A percentile compares a stretch with the other conserved stretches of the same genome.
These are phyloP conservation scores for Triticum aestivum DNA, from an alignment of 176 grass and related monocot species.

Conservation along the genomic window DNA sequence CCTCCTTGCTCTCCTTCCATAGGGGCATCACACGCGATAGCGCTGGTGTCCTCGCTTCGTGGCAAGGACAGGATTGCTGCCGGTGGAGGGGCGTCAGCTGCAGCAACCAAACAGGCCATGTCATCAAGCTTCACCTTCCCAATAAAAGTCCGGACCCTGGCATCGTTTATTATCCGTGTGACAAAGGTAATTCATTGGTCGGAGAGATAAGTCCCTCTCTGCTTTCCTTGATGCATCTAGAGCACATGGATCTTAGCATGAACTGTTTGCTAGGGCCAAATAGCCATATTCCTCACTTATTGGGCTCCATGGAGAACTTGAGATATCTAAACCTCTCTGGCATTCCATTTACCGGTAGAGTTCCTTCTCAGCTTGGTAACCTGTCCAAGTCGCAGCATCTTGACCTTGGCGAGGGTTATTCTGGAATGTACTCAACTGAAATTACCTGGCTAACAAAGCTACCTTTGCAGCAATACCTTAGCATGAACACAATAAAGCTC, in stretches of 20 bases:
- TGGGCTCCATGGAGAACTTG: constrained; percentile 2
- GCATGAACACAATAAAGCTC: neutral
- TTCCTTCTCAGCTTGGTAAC: constrained; percentile 42
- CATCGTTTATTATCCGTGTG: accelerated
- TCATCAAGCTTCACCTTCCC: constrained; percentile 14
- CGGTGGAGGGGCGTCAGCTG: too few species aligned
- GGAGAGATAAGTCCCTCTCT: constrained; percentile 42
- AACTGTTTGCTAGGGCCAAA: constrained; percentile 20
- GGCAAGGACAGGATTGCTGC: neutral
- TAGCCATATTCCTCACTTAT: constrained; percentile 21
- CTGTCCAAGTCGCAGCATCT: constrained; percentile 28
- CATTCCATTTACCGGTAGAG: neutral
- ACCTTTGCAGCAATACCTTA: neutral
- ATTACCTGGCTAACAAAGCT: neutral
- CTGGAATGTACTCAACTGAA: neutral
- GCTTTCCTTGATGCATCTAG: neutral
- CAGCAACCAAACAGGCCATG: constrained; percentile 16
- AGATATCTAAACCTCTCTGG: constrained; percentile 25
- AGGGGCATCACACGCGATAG: neutral
- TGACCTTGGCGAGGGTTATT: neutral
- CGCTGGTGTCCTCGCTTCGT: neutral
- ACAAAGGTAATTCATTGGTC: neutral
- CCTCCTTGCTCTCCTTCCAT: constrained; percentile 34
- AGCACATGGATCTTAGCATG: constrained; percentile 32
- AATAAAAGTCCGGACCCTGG: neutral